These are phyloP conservation scores for Saccharomycodes ludwigii DNA, from an alignment of 805 yeast genomes.

Conservation along the genomic window DNA sequence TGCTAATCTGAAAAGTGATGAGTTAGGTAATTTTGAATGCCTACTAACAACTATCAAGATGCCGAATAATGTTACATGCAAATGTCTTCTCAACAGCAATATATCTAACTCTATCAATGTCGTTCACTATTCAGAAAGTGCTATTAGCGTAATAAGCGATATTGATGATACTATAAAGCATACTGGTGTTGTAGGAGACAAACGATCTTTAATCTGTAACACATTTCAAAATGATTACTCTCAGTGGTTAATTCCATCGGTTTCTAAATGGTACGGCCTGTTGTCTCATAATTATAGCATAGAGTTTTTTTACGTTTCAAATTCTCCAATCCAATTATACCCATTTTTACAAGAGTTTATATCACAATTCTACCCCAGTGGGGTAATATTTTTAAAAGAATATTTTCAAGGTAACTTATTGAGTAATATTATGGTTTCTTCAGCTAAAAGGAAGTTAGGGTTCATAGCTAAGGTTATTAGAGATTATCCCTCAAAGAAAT, in stretches of 20 bases:
- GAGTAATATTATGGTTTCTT: slow-evolving; percentile 75
- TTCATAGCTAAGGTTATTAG: slow-evolving; percentile 48
- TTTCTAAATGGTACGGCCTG: slow-evolving; percentile 58
- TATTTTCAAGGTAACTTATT: slow-evolving; percentile 68
- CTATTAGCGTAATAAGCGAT: slow-evolving; percentile 74
- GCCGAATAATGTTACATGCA: slow-evolving; percentile 15
- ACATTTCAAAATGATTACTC: slow-evolving; percentile 55
- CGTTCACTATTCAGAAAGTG: slow-evolving; percentile 21
- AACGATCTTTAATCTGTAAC: slow-evolving; percentile 68
- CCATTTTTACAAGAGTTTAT: slow-evolving; percentile 28
- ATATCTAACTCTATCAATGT: slow-evolving; percentile 10
- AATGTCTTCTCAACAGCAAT: slow-evolving; percentile 10
- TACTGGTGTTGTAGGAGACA: slow-evolving; percentile 86
- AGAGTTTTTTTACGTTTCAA: slow-evolving; percentile 86
- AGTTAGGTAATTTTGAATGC: slow-evolving; percentile 51
- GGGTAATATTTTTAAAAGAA: slow-evolving; percentile 79
- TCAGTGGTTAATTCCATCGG: slow-evolving; percentile 64
- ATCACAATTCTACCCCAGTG: slow-evolving; percentile 46
- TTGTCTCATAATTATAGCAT: slow-evolving; percentile 31
- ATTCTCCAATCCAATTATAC: slow-evolving; percentile 87
- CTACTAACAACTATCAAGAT: slow-evolving; percentile 39
- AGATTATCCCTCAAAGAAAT: slow-evolving; percentile 69
- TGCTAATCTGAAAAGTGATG: slow-evolving; percentile 39
- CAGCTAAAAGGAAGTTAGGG: slow-evolving; percentile 64
- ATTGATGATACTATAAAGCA: slow-evolving; percentile 88